Evolutionary conservation across 2,329 filamentous ascomycete genomes (phyloP).

Genomic region (Fonsecaea multimorphosa): DNA sequence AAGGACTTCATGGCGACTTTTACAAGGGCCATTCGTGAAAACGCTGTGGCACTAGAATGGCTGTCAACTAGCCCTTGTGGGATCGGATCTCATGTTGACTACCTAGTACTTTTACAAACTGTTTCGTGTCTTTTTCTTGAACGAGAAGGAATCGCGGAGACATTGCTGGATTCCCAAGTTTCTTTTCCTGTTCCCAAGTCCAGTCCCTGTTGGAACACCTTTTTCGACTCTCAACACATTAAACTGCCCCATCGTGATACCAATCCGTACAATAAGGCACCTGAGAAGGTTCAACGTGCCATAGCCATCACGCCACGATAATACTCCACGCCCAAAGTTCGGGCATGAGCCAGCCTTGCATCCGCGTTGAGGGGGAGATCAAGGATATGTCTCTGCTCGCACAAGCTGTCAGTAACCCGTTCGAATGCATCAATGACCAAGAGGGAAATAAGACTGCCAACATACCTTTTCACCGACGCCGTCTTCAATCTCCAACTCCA

Average conservation of each 20-base stretch:
- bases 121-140: no score
- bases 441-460: neutral
- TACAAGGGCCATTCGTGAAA: no score
- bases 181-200: neutral
- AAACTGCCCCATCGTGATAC: neutral
- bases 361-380: slow-evolving; percentile 69
- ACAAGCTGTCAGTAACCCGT: slow-evolving; percentile 36
- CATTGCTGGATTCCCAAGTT: no score
- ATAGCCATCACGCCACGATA: slow-evolving; percentile 68
- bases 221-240: neutral
- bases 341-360: slow-evolving; percentile 71
- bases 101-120: no score
- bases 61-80: neutral
- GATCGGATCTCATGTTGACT: neutral
- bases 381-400: slow-evolving; percentile 48
- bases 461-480: slow-evolving; percentile 31
- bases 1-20: no score
- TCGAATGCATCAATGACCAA: neutral
- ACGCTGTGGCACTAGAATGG: neutral
- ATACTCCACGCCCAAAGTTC: slow-evolving; percentile 71
- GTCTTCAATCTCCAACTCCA: slow-evolving; percentile 25
- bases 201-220: neutral
- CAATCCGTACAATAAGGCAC: neutral
- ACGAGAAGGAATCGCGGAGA: no score
- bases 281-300: slow-evolving; percentile 42